Evolutionary conservation across 768 basidiomycete species (phyloP), one percentile per base, ranked within the genome.

Genomic region (Termitomyces sp.): DNA sequence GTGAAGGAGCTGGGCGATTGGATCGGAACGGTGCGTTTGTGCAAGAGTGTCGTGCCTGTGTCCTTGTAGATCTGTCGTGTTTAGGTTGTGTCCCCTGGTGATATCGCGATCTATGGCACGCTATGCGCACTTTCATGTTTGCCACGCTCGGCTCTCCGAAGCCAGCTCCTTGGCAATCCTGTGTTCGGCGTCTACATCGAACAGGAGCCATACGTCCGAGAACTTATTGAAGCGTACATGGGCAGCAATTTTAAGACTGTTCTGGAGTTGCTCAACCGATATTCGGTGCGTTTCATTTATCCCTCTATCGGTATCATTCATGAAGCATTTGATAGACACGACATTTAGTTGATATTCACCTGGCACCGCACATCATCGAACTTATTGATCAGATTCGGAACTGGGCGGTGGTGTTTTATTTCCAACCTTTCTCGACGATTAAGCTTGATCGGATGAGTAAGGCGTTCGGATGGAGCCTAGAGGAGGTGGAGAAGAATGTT

Each of bases 391-490:
- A 83, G 31, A 88, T 98, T 70, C 85, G 84, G 41, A 85, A 88
- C 62, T 85, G 84, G 58, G 87, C 92, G 0, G 78, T 98, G 49
- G 79, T 81, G n/a, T 81, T 93, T 48, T 98, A 95, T 72, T 94
- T 97, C 77, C 82, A 86, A 63, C 95, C 95, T 0, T 98, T 94
- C 70, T 80, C 88, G 27, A 84, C 90, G 9, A 92, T 97, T 68
- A 79, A 84, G 61, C 80, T 98, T 29, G 85, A 87, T 43, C 81
- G 88, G 36, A 95, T 97, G 92, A 86, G 88, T 37, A 69, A 72
- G 2, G 92, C 94, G 10, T 96, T 98, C 65, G 94, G 94, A 3
- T 88, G 90, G 85, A 76, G 78, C 0, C 72, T 90, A 7, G 83
- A 84, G 3, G 82, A 87, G 59, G 83, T 92, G 31, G 86, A 92